Conservation (phyloP, 1,284 basidiomycete genomes). For the Sporisorium sorghi region DNA sequence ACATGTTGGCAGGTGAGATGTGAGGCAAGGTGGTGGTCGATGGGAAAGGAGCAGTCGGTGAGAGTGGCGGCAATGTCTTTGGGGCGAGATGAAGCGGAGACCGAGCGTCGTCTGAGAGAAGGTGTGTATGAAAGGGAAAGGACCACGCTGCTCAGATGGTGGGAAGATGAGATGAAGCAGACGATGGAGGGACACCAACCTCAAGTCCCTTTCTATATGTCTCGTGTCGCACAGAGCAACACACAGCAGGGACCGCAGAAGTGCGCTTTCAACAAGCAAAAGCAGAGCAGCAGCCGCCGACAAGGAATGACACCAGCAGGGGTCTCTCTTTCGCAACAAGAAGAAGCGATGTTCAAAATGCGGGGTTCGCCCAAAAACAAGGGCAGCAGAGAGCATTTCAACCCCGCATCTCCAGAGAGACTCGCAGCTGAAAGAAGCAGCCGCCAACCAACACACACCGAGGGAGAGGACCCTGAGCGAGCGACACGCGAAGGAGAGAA, state of each 20-base stretch:
- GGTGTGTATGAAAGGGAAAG: not conserved
- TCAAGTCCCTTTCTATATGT: not conserved
- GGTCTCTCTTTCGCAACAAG: not conserved
- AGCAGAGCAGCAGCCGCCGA: conserved; percentile 1
- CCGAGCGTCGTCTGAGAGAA: not conserved
- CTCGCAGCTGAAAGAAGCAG: conserved; percentile 6
- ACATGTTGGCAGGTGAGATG: conserved; percentile 18
- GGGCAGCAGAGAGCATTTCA: not conserved
- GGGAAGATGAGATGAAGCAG: not conserved
- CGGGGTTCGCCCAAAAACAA: conserved; percentile 5
- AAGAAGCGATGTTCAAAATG: not conserved
- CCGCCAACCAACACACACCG: not conserved
- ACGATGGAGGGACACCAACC: not conserved
- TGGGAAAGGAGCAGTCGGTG: not conserved
- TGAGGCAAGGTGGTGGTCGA: not conserved
- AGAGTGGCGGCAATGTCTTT: not conserved
- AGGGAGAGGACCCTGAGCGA: conserved; percentile 3
- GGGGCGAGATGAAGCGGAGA: not conserved
- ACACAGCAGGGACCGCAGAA: not conserved
- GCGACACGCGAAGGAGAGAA: not conserved
- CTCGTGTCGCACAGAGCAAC: not conserved
- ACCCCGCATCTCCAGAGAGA: conserved; percentile 7
- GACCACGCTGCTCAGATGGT: not conserved
- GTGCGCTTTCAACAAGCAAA: conserved; percentile 8
- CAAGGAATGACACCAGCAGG: no score